A percentile compares a stretch with the other conserved stretches of the same genome.
Conservation (phyloP, 768 basidiomycete genomes). For the Podaxis carcinomalis region DNA sequence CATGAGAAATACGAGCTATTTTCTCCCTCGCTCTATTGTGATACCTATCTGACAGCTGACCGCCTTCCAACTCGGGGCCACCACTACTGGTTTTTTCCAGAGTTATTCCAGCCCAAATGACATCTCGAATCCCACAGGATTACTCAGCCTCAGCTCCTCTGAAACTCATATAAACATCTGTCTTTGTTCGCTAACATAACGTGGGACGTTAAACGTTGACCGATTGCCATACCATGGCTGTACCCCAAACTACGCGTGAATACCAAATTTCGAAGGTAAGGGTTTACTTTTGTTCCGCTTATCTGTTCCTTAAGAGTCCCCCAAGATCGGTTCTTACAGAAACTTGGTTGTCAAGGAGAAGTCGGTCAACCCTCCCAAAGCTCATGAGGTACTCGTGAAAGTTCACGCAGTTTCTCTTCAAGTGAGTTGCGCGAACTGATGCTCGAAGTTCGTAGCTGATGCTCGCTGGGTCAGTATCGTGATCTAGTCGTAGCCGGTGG, state of each 20-base stretch:
- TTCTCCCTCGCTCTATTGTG: too few species aligned
- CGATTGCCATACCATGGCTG: neutral
- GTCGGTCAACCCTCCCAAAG: slow-evolving; percentile 26
- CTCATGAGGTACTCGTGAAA: slow-evolving; percentile 50
- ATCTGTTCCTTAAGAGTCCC: neutral
- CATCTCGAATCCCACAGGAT: too few species aligned
- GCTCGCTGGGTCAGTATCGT: slow-evolving; percentile 32
- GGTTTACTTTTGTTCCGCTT: neutral
- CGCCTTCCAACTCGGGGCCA: too few species aligned
- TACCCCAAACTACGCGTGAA: neutral
- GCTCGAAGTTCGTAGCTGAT: neutral
- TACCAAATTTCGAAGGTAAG: neutral
- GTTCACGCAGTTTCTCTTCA: slow-evolving; percentile 56
- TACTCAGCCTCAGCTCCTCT: too few species aligned
- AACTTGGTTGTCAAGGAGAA: slow-evolving; percentile 23
- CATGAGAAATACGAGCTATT: too few species aligned
- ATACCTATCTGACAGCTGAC: too few species aligned
- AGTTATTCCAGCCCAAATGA: too few species aligned
- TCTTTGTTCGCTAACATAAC: too few species aligned
- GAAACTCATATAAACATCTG: too few species aligned
- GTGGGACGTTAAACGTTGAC: neutral
- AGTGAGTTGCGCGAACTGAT: slow-evolving; percentile 19
- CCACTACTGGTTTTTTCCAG: too few species aligned
- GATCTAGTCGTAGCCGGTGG: slow-evolving; percentile 42
- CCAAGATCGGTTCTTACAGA: slow-evolving; percentile 18